These are phyloP conservation scores for Thalassiosira allenii DNA, from an alignment of 352 stramenopile species.

Conservation along the genomic window DNA sequence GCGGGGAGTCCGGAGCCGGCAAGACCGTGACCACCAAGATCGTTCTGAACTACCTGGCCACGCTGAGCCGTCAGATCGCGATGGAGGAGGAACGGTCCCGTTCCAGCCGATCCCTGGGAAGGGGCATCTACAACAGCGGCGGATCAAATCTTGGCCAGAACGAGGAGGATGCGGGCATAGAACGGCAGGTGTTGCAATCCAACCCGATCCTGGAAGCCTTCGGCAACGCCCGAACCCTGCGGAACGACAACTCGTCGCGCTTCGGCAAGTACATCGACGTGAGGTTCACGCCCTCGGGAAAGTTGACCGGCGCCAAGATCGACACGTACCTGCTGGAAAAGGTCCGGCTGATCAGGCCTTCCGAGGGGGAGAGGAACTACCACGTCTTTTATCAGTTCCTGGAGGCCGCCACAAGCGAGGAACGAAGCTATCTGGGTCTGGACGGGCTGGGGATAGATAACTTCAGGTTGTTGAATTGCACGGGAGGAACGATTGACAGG, in stretches of 20 bases:
- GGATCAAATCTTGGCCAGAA: background rate
- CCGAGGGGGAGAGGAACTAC: slow-evolving; percentile 91
- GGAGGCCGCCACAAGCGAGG: slow-evolving; percentile 85
- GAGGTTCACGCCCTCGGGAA: slow-evolving; percentile 83
- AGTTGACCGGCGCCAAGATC: slow-evolving; percentile 75
- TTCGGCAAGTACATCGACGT: slow-evolving; percentile 96
- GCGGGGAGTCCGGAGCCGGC: slow-evolving; percentile 92
- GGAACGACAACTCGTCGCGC: slow-evolving; percentile 95
- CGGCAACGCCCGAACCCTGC: slow-evolving; percentile 94
- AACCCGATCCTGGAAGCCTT: slow-evolving; percentile 96
- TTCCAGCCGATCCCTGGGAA: background rate
- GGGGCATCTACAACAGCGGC: background rate
- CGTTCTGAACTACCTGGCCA: slow-evolving; percentile 96
- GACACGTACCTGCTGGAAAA: slow-evolving; percentile 93
- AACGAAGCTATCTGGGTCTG: slow-evolving; percentile 84
- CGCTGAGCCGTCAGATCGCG: slow-evolving; percentile 71
- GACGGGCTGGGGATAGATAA: slow-evolving; percentile 83
- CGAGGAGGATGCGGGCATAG: slow-evolving; percentile 79
- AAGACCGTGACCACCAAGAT: slow-evolving; percentile 98
- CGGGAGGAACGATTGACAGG: slow-evolving; percentile 75
- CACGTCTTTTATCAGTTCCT: slow-evolving; percentile 97
- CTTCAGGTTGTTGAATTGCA: slow-evolving; percentile 90
- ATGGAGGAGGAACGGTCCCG: slow-evolving; percentile 14
- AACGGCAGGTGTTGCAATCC: slow-evolving; percentile 88
- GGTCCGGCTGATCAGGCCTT: slow-evolving; percentile 92